phyloP scores from a whole-genome alignment of 1,139 yeast genomes.

The Suhomyces atakaporum region DNA sequence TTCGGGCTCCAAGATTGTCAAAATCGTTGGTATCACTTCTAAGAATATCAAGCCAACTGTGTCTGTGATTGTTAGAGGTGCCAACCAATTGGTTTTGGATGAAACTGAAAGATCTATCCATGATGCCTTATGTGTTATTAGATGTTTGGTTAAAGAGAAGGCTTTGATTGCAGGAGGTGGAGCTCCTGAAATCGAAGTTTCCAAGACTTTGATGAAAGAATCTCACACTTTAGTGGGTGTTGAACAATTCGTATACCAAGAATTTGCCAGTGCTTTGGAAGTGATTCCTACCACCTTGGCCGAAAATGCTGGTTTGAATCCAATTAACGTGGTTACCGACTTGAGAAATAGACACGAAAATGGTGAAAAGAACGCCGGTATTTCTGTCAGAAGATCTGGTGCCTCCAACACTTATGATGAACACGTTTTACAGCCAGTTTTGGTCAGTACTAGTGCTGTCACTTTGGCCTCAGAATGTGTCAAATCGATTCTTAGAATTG shows the following conservation, averaged over 20 bases:
- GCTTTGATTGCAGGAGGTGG: conserved; percentile 99
- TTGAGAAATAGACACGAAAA: conserved; percentile 87
- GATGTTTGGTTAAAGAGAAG: conserved; percentile 91
- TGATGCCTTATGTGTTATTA: conserved; percentile 94
- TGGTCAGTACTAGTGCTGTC: conserved; percentile 91
- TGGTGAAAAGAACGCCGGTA: conserved; percentile 94
- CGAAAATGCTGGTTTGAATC: conserved; percentile 95
- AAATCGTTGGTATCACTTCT: conserved; percentile 75
- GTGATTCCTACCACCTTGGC: conserved; percentile 96
- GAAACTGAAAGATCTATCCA: conserved; percentile 97
- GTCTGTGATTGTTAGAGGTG: conserved; percentile 92
- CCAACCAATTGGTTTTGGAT: conserved; percentile 84
- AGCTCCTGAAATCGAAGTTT: conserved; percentile 95
- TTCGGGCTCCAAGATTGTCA: conserved; percentile 89
- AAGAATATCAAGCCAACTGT: conserved; percentile 74
- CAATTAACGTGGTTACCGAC: conserved; percentile 93
- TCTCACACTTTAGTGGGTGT: conserved; percentile 81
- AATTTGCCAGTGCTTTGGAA: conserved; percentile 93
- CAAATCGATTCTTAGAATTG: conserved; percentile 91
- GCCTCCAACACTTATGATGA: conserved; percentile 91
- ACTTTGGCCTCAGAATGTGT: conserved; percentile 95
- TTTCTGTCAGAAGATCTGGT: conserved; percentile 90
- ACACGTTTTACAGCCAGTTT: conserved; percentile 93
- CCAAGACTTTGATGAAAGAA: conserved; percentile 78
- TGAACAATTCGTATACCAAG: conserved; percentile 93